A percentile compares a stretch with the other conserved stretches of the same genome.
phyloP scores from a whole-genome alignment of 2,329 filamentous ascomycete species.

The Penicillium decumbens region DNA sequence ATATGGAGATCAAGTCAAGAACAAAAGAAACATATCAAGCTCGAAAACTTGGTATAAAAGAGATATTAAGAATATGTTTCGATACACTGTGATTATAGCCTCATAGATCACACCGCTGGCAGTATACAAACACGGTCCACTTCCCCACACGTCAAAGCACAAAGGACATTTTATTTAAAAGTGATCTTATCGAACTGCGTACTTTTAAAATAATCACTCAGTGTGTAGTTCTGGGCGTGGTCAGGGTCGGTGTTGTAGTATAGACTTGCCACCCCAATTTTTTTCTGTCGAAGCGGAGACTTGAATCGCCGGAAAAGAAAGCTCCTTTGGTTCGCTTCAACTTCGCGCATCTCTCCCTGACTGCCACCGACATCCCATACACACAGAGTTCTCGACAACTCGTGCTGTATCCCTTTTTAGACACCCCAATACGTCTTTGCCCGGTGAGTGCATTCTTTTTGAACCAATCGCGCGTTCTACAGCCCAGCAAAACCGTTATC shows the following conservation, averaged over 20 bases:
- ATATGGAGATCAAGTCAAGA: neutral
- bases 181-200: neutral
- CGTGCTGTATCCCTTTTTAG: constrained; percentile 1
- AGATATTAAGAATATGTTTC: neutral
- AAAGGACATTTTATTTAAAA: neutral
- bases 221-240: neutral
- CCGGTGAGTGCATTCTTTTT: constrained; percentile 19
- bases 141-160: neutral
- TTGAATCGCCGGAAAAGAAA: constrained; percentile 29
- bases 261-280: constrained; percentile 27
- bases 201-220: neutral
- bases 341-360: constrained; percentile 22
- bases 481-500: constrained; percentile 10
- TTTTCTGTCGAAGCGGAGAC: constrained; percentile 26
- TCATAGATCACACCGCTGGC: neutral
- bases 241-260: constrained; percentile 6
- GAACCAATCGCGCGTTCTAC: constrained; percentile 13
- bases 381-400: constrained; percentile 13
- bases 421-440: neutral
- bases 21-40: neutral
- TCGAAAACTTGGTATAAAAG: neutral
- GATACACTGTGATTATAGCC: neutral
- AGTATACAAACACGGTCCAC: neutral
- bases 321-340: constrained; percentile 25
- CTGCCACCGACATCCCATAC: constrained; percentile 14